These are phyloP conservation scores for Calonectria fujianensis DNA, from an alignment of 2,329 filamentous ascomycete species.

Conservation along the genomic window DNA sequence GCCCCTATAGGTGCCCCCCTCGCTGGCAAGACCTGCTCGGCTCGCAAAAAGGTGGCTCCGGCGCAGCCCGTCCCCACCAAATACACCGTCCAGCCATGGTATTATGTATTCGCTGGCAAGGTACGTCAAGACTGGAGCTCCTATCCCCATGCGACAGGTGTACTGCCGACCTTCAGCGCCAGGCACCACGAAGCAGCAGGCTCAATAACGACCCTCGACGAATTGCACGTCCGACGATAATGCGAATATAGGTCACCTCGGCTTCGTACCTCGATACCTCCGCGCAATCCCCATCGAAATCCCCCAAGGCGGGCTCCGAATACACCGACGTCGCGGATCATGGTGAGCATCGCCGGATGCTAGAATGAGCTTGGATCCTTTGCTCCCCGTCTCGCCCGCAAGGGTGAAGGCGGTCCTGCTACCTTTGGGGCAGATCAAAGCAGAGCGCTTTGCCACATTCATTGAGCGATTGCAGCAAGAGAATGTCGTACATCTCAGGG, in stretches of 20 bases:
- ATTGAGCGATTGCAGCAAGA: conserved; percentile 85
- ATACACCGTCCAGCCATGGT: conserved; percentile 39
- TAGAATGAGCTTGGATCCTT: conserved; percentile 90
- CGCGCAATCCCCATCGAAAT: conserved; percentile 41
- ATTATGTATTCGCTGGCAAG: conserved; percentile 43
- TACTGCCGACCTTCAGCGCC: conserved; percentile 49
- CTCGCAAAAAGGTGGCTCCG: conserved; percentile 57
- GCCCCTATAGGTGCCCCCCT: conserved; percentile 26
- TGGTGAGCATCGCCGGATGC: conserved; percentile 64
- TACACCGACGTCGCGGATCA: conserved; percentile 53
- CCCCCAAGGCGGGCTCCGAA: conserved; percentile 44
- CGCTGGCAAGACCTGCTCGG: conserved; percentile 44
- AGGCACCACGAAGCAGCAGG: conserved; percentile 34
- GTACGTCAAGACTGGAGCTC: conserved; percentile 48
- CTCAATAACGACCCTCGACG: conserved; percentile 31
- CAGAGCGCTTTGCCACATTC: conserved; percentile 86
- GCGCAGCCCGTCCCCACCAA: conserved; percentile 47
- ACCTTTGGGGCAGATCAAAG: conserved; percentile 90
- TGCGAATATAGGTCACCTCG: conserved; percentile 43
- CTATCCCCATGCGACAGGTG: conserved; percentile 56
- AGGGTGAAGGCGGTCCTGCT: conserved; percentile 91
- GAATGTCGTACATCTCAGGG: conserved; percentile 87
- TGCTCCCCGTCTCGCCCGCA: conserved; percentile 93
- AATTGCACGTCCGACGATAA: conserved; percentile 38
- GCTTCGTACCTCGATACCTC: conserved; percentile 26